These are phyloP conservation scores for Malassezia brasiliensis DNA, from an alignment of 1,284 basidiomycete genomes.

Conservation along the genomic window DNA sequence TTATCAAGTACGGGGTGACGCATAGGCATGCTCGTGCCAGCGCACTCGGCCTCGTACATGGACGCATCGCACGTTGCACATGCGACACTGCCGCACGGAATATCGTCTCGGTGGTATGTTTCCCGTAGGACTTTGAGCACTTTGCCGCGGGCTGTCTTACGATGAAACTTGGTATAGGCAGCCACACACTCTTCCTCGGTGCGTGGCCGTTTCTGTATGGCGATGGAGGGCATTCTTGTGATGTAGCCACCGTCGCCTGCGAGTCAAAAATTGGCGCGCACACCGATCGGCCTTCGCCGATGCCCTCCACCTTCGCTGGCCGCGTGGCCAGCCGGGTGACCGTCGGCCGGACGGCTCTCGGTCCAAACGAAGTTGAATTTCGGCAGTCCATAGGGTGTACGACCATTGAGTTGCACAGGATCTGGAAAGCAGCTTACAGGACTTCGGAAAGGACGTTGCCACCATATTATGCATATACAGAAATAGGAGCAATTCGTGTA, in stretches of 20 bases:
- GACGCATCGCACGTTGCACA: conserved; percentile 53
- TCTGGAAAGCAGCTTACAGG: too few relatives aligned
- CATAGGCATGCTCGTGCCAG: conserved; percentile 56
- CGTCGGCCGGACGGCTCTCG: too few relatives aligned
- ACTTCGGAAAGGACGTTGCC: too few relatives aligned
- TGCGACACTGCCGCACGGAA: conserved; percentile 72
- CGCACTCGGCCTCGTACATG: conserved; percentile 16
- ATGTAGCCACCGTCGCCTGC: too few relatives aligned
- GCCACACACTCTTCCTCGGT: conserved; percentile 25
- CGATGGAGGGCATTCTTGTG: conserved; percentile 28
- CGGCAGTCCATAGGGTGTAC: too few relatives aligned
- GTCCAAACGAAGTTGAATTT: too few relatives aligned
- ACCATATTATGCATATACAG: too few relatives aligned
- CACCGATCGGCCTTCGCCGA: neutral
- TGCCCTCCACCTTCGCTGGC: neutral
- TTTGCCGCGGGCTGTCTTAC: conserved; percentile 83
- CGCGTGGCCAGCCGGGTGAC: too few relatives aligned
- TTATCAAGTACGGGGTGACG: conserved; percentile 45
- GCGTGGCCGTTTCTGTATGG: conserved; percentile 41
- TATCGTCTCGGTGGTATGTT: conserved; percentile 83
- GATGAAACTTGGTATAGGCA: conserved; percentile 36
- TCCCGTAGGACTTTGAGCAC: conserved; percentile 93
- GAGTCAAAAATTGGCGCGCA: too few relatives aligned
- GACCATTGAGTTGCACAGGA: too few relatives aligned
- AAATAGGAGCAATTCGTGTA: too few relatives aligned